A percentile compares a stretch with the other conserved stretches of the same genome.
Evolutionary conservation across 2,329 filamentous ascomycete genomes (phyloP).

Genomic region (Byssoonygena ceratinophila): DNA sequence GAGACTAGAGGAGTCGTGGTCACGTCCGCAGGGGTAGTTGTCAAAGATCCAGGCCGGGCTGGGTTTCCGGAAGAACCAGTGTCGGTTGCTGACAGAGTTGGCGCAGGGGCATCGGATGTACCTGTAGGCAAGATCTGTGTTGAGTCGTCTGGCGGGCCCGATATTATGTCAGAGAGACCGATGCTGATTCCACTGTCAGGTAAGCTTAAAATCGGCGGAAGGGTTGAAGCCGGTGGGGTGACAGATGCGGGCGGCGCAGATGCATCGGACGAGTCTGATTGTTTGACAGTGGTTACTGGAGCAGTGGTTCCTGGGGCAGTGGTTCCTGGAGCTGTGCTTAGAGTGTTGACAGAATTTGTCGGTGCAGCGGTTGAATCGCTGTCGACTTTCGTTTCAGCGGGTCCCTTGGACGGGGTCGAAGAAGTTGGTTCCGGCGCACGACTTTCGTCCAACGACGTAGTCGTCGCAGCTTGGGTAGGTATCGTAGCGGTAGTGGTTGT

Average conservation of each 20-base stretch:
- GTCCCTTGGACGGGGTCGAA: neutral
- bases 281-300: neutral
- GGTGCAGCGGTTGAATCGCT: too few relatives aligned
- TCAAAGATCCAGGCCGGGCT: neutral
- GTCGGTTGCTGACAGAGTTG: neutral
- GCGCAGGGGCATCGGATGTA: neutral
- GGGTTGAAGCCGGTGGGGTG: neutral
- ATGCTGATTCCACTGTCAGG: conserved; percentile 3
- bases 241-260: neutral
- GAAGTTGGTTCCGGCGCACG: neutral
- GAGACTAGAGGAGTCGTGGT: neutral
- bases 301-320: neutral
- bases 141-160: neutral
- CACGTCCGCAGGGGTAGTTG: neutral
- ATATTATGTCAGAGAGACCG: conserved; percentile 9
- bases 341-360: neutral
- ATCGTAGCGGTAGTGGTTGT: neutral
- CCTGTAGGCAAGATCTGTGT: neutral
- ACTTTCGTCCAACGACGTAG: neutral
- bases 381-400: neutral
- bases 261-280: neutral
- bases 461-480: neutral
- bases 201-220: neutral
- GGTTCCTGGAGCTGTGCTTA: neutral
- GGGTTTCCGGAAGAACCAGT: neutral